phyloP scores from a whole-genome alignment of 164 flowering plant species.

The Pachysandra terminalis region DNA sequence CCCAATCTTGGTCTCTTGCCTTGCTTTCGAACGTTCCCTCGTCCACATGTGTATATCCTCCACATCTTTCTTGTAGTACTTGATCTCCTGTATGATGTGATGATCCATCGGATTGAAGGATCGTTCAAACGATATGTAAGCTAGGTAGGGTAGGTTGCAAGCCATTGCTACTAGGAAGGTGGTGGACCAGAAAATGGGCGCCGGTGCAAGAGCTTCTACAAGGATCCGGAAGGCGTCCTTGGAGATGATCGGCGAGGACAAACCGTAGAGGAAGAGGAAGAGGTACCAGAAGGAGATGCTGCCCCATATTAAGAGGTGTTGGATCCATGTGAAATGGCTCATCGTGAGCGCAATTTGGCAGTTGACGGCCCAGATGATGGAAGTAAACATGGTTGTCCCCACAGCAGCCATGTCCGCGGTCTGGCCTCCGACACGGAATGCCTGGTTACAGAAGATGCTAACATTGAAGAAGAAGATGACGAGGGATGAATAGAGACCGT shows the following conservation, averaged over 20 bases:
- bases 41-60: slow-evolving; percentile 67
- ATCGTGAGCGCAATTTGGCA: slow-evolving; percentile 88
- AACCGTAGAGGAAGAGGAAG: slow-evolving; percentile 73
- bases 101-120: slow-evolving; percentile 71
- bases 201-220: slow-evolving; percentile 76
- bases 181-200: slow-evolving; percentile 74
- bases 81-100: slow-evolving; percentile 75
- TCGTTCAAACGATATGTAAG: slow-evolving; percentile 56
- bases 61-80: slow-evolving; percentile 62
- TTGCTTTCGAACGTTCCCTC: slow-evolving; percentile 61
- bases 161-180: slow-evolving; percentile 55
- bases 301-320: slow-evolving; percentile 87
- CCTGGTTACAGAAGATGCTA: slow-evolving; percentile 56
- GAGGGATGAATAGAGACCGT: slow-evolving; percentile 76
- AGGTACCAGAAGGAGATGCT: slow-evolving; percentile 78
- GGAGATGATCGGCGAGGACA: slow-evolving; percentile 38
- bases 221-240: slow-evolving; percentile 54
- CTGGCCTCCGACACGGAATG: slow-evolving; percentile 74
- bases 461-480: slow-evolving; percentile 68
- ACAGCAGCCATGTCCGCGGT: slow-evolving; percentile 76
- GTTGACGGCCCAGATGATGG: slow-evolving; percentile 88
- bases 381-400: slow-evolving; percentile 92
- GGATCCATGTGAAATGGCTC: slow-evolving; percentile 98
- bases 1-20: slow-evolving; percentile 69
- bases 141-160: slow-evolving; percentile 63